phyloP scores from a whole-genome alignment of 768 basidiomycete genomes.

The Phanerodontia chrysosporium region DNA sequence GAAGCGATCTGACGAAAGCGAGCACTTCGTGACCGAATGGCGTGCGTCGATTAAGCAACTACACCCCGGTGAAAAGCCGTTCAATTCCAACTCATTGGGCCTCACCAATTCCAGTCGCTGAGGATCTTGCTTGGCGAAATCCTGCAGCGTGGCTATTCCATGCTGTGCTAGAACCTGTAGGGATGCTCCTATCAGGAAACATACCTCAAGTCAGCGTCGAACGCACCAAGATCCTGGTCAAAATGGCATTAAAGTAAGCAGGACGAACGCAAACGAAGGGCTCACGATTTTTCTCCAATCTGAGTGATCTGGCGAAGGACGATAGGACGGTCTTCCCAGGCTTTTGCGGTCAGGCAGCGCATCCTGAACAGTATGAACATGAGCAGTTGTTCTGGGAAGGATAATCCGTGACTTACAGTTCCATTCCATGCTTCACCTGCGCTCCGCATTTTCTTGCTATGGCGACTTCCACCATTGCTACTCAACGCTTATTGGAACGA shows the following conservation, averaged over 20 bases:
- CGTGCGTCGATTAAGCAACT: slow-evolving; percentile 72
- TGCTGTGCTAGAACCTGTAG: slow-evolving; percentile 69
- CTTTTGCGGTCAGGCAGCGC: slow-evolving; percentile 75
- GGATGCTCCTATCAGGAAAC: not conserved
- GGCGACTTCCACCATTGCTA: slow-evolving; percentile 78
- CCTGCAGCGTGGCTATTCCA: slow-evolving; percentile 60
- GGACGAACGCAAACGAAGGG: slow-evolving; percentile 2
- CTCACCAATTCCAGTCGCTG: slow-evolving; percentile 60
- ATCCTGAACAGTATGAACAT: slow-evolving; percentile 44
- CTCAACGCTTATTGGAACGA: no score
- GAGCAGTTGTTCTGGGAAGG: no score
- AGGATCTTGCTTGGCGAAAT: slow-evolving; percentile 52
- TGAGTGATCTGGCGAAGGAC: slow-evolving; percentile 84
- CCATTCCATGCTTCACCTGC: slow-evolving; percentile 68
- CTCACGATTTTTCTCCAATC: slow-evolving; percentile 92
- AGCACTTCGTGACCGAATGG: slow-evolving; percentile 75
- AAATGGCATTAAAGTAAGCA: not conserved
- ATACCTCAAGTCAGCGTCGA: not conserved
- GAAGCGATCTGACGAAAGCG: slow-evolving; percentile 56
- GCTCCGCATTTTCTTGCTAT: slow-evolving; percentile 60
- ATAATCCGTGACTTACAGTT: slow-evolving; percentile 71
- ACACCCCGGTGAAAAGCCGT: not conserved
- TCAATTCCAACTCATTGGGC: not conserved
- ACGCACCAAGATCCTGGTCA: not conserved
- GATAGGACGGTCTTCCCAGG: slow-evolving; percentile 87